Evolutionary conservation across 129 eudicot species (phyloP), one percentile per base, ranked within the genome.

Genomic region (Rutidosis leptorrhynchoides): DNA sequence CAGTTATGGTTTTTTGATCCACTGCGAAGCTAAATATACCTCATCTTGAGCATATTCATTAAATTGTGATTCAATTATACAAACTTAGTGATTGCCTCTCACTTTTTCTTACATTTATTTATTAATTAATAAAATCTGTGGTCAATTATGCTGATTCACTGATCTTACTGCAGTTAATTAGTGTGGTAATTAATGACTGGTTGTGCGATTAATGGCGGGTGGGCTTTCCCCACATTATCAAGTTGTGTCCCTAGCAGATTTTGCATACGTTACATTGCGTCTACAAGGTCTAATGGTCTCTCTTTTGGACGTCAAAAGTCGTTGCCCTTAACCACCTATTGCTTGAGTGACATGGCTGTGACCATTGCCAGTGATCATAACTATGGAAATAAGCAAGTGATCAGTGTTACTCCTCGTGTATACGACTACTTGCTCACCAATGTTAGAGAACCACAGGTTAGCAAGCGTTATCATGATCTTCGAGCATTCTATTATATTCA

Each of bases 391-490:
- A 88, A 88, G 64, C 83, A 85, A 71, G 84, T 85, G 23, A 81
- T 88, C 64, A 88, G 79, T 43, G 53, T 88, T 45, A 83, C 83
- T 57, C 89, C 87, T 0, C 68, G 52, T 28, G 58, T 85, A 0
- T 88, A 88, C 32, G 96, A 88, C 43, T 88, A 88, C 74, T 37
- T 88, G 59, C 78, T 88, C 20, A 26, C 82, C 42, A 83, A 88
- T 62, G 84, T 86, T 46, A 79, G 98, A 72, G 98, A 93, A 64
- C 95, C 98, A n/a, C 25, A 77, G 79, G 95, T 84, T 62, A 29
- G 58, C 28, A 37, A 10, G 7, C 15, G 17, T 24, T 63, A n/a
- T n/a, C n/a, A n/a, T n/a, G n/a, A n/a, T 20, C 24, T 48, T 60
- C 37, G 3, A 46, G 51, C 30, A 21, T 29, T 58, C 1, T 7